phyloP scores from a whole-genome alignment of 2,329 filamentous ascomycete genomes.

The Aspergillus flavus region DNA sequence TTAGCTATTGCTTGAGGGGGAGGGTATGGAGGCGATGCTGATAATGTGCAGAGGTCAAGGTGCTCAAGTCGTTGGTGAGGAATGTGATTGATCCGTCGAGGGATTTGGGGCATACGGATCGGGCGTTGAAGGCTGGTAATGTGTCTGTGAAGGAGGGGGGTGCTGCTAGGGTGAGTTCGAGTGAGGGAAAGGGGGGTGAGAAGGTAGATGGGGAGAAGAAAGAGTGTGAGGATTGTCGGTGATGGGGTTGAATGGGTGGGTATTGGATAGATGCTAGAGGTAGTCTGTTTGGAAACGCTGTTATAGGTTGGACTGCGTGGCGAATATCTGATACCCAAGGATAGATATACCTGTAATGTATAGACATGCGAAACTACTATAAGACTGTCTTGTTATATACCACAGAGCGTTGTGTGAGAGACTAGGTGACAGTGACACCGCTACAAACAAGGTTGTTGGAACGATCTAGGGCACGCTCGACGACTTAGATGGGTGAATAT shows the following conservation, averaged over 20 bases:
- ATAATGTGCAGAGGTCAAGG: conserved; percentile 69
- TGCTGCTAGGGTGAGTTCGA: no score
- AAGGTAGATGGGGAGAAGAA: conserved; percentile 31
- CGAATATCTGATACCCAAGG: background rate
- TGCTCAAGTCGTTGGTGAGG: conserved; percentile 80
- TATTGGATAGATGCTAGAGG: background rate
- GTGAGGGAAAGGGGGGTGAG: conserved; percentile 30
- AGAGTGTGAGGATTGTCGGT: conserved; percentile 33
- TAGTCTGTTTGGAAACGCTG: no score
- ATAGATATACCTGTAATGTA: background rate
- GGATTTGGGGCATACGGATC: conserved; percentile 80
- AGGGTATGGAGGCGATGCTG: background rate
- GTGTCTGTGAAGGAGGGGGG: conserved; percentile 13
- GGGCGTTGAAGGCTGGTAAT: conserved; percentile 38
- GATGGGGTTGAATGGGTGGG: background rate
- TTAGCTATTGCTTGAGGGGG: background rate
- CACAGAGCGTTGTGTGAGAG: background rate
- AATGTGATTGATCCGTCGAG: conserved; percentile 78
- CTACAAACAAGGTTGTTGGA: background rate
- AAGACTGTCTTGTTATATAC: background rate
- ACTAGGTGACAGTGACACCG: no score
- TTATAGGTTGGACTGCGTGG: no score
- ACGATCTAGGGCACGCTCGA: background rate
- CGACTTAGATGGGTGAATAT: background rate
- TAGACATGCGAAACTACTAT: background rate